Base-by-base conservation (phyloP, 2,329 filamentous ascomycete species). In the Trichoderma polysporum region DNA sequence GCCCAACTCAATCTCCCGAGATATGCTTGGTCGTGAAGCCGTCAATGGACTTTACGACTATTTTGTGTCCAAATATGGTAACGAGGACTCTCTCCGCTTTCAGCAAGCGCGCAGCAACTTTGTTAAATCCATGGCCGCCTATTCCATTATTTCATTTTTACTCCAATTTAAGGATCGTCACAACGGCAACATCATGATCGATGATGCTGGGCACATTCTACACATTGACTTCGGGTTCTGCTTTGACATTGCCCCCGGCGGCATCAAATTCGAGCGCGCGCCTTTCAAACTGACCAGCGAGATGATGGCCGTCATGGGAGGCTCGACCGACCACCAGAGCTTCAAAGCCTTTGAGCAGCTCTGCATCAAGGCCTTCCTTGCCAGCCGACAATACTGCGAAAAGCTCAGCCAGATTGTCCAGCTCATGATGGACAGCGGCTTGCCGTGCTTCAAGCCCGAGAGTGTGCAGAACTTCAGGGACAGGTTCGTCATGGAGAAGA, bases 221-320 rank as follows among this genome's bases (percentile, higher is more conserved):
- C 95, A 99, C 82, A 98, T 99, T 72, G 95, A 99, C 78, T 99
- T 99, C 75, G 95, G 95, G 10, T 99, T 99, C 86, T 98, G 94
- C 81, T 99, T 99, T 80, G 96, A 99, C 76, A 98, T 99, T 73
- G 95, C 94, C 1, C 95, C 95, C 0, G 95, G 95, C 56, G 95
- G 96, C 68, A 93, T 99, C 75, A 94, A 94, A 73, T 99, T 99
- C 76, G 95, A 99, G 83, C 91, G 95, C 27, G 95, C 95, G 0
- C 95, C 95, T 0, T 99, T 99, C 85, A 99, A 99, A 81, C 88
- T 99, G 64, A 99, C 95, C 0, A 87, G 89, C 8, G 95, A 99
- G 78, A 99, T 99, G 96, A 86, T 99, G 68, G 92, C 94, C n/a
- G 95, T 99, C 73, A 98, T 99, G 94, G 94, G 95, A 62, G 94